Percentiles rank a stretch among this genome's conserved stretches.
phyloP scores from a whole-genome alignment of 768 basidiomycete species.

The Hericium alpestre region DNA sequence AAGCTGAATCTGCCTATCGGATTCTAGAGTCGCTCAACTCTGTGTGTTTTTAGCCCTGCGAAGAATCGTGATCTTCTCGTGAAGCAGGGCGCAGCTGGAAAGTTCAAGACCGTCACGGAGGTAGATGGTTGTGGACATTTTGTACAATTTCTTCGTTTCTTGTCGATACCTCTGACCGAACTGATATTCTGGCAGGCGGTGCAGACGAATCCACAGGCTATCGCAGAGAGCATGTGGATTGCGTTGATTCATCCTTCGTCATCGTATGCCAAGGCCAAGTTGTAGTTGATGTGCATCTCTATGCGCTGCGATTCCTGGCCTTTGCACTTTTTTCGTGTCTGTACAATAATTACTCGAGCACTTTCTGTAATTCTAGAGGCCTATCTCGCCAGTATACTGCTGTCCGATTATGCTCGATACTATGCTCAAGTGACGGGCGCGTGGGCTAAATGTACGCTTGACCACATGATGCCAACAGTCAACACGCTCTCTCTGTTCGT shows the following conservation, averaged over 20 bases:
- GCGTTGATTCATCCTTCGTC: background rate
- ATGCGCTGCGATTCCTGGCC: too few species aligned
- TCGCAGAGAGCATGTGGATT: slow-evolving; percentile 3
- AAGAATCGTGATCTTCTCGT: slow-evolving; percentile 3
- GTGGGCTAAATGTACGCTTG: too few species aligned
- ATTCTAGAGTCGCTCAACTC: background rate
- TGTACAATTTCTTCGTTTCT: background rate
- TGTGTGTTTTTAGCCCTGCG: background rate
- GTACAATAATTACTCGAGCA: too few species aligned
- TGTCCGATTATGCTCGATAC: too few species aligned
- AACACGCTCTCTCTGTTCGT: too few species aligned
- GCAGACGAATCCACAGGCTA: slow-evolving; percentile 5
- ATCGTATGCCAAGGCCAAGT: background rate
- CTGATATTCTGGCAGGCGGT: slow-evolving; percentile 1
- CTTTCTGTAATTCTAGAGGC: too few species aligned
- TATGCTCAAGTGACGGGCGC: too few species aligned
- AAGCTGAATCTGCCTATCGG: background rate
- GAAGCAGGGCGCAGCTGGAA: background rate
- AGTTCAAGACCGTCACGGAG: slow-evolving; percentile 4
- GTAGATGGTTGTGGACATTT: slow-evolving; percentile 10
- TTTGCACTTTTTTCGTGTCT: too few species aligned
- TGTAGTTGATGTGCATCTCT: background rate
- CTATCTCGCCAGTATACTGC: too few species aligned
- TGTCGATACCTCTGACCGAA: background rate
- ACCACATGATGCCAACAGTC: too few species aligned